A percentile compares a stretch with the other conserved stretches of the same genome.
phyloP scores from a whole-genome alignment of 768 basidiomycete genomes.

The Macrolepiota albuminosa region DNA sequence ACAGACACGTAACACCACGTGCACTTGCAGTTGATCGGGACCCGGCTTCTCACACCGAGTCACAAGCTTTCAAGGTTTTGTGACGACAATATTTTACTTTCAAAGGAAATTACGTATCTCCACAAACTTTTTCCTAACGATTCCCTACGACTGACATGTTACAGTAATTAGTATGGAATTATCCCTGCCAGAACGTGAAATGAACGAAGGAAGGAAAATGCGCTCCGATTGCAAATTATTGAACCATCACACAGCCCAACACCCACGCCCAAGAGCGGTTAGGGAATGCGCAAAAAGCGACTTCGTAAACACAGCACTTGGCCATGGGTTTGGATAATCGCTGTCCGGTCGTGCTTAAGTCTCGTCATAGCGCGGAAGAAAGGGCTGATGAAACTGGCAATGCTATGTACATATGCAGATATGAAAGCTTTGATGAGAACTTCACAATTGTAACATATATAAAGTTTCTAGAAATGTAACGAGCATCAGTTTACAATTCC shows the following conservation, averaged over 20 bases:
- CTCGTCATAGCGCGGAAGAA: slow-evolving; percentile 5
- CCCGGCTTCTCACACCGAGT: not conserved
- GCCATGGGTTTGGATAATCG: not conserved
- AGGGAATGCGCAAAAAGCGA: not conserved
- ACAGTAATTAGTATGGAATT: too few species aligned
- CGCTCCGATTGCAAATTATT: slow-evolving; percentile 13
- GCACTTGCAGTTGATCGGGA: not conserved
- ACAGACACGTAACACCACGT: not conserved
- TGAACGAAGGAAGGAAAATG: not conserved
- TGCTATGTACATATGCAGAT: not conserved
- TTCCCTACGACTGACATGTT: too few species aligned
- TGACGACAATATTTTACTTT: not conserved
- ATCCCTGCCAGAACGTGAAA: too few species aligned
- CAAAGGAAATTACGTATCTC: too few species aligned
- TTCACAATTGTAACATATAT: not conserved
- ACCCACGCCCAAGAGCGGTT: slow-evolving; percentile 4
- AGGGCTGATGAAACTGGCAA: not conserved
- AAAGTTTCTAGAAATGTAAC: not conserved
- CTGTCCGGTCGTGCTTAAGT: slow-evolving; percentile 3
- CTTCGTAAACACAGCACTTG: slow-evolving; percentile 6
- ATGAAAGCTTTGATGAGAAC: not conserved
- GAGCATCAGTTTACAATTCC: too few species aligned
- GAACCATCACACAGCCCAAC: slow-evolving; percentile 10
- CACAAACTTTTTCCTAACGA: too few species aligned
- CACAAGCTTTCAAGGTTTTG: too few species aligned